Evolutionary conservation across 306 rosid genomes (phyloP).

Genomic region (Astragalus glycyphyllos): DNA sequence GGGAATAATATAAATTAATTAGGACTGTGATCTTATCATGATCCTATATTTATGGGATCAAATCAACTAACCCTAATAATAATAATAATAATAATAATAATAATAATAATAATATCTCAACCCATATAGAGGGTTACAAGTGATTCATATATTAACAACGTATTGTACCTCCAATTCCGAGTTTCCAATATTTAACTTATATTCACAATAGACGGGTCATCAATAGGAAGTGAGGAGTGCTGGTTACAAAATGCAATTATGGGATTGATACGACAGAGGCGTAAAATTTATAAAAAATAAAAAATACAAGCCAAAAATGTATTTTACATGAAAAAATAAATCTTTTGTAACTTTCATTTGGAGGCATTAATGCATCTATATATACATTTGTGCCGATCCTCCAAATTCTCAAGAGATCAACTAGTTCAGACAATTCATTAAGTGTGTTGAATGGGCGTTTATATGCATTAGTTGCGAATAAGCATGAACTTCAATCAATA

Average conservation of each 20-base stretch:
- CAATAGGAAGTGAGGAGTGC: constrained; percentile 15
- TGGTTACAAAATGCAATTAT: constrained; percentile 15
- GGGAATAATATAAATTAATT: too few species aligned
- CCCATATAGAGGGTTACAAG: neutral
- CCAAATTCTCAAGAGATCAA: constrained; percentile 81
- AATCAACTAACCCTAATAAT: too few species aligned
- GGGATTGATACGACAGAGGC: constrained; percentile 11
- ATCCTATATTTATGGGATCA: too few species aligned
- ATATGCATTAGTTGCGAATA: constrained; percentile 59
- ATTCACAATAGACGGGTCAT: constrained; percentile 27
- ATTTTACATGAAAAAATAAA: constrained; percentile 86
- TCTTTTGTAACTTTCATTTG: constrained; percentile 87
- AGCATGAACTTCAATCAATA: constrained; percentile 35
- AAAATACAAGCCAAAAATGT: constrained; percentile 6
- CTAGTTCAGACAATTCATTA: constrained; percentile 86
- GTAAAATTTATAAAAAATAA: neutral
- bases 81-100: too few species aligned
- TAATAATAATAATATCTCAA: too few species aligned
- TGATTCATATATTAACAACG: neutral
- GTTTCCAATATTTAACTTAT: constrained; percentile 20
- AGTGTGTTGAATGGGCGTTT: constrained; percentile 81
- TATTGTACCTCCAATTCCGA: constrained; percentile 28
- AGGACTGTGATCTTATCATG: too few species aligned
- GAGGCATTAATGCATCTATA: constrained; percentile 84
- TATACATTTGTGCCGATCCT: constrained; percentile 71